phyloP scores from a whole-genome alignment of 2,329 filamentous ascomycete species.

The Sporothrix variecibatus region DNA sequence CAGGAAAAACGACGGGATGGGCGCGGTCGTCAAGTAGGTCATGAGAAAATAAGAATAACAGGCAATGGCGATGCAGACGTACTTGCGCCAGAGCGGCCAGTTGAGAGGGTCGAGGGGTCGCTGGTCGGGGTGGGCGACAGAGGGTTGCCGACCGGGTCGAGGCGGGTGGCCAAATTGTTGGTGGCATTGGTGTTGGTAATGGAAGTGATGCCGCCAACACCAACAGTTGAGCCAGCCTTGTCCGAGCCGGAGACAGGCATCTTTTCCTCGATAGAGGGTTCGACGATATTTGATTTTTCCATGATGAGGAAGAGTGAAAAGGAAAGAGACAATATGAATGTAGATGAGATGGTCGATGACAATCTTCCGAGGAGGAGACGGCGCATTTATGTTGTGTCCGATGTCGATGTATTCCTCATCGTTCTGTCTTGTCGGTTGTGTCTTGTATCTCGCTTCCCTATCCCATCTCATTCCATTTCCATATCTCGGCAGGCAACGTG shows the following conservation, averaged over 20 bases:
- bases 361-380: not conserved
- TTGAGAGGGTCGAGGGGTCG: conserved; percentile 55
- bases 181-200: not conserved
- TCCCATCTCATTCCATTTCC: not conserved
- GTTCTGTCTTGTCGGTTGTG: not conserved
- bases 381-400: not conserved
- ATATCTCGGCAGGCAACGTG: conserved; percentile 7
- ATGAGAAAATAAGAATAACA: conserved; percentile 59
- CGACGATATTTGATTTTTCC: not conserved
- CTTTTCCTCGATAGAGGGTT: not conserved
- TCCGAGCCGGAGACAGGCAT: not conserved
- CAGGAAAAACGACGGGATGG: conserved; percentile 54
- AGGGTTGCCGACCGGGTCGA: conserved; percentile 25
- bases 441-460: not conserved
- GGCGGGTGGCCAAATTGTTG: not conserved
- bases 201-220: not conserved
- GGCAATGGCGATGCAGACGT: conserved; percentile 52
- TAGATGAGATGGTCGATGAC: not conserved
- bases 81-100: conserved; percentile 51
- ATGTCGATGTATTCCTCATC: not conserved
- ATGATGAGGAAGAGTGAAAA: not conserved
- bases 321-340: not conserved
- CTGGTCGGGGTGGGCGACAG: conserved; percentile 24
- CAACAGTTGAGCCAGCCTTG: not conserved
- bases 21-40: conserved; percentile 60